phyloP scores from a whole-genome alignment of 192 early-diverging fungal species.

The Backusella liffmaniae region DNA sequence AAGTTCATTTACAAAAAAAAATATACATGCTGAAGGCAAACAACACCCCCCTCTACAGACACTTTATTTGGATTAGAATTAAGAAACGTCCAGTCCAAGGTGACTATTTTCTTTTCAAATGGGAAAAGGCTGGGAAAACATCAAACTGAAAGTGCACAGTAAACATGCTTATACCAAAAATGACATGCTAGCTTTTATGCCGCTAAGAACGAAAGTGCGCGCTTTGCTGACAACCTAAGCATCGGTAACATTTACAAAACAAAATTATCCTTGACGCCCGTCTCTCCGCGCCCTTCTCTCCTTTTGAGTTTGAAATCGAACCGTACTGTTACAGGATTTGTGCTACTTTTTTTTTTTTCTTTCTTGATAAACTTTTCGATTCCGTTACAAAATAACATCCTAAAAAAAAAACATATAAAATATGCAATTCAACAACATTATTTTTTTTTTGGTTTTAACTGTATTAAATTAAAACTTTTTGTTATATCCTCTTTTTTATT shows the following conservation, averaged over 20 bases:
- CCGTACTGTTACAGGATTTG: neutral
- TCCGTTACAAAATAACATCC: neutral
- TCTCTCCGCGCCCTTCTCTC: neutral
- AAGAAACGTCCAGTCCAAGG: neutral
- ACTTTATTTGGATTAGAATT: no score
- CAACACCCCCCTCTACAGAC: no score
- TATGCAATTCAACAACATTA: neutral
- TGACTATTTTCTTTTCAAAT: neutral
- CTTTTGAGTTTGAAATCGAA: neutral
- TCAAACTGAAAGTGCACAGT: neutral
- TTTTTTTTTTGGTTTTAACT: neutral
- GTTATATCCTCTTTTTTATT: neutral
- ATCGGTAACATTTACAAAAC: neutral
- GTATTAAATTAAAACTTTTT: neutral
- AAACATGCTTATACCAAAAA: neutral
- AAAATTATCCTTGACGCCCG: neutral
- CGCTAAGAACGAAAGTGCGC: neutral
- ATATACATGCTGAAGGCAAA: neutral
- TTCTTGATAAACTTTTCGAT: neutral
- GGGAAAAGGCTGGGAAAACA: neutral
- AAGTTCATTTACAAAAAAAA: no score
- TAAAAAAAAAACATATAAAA: neutral
- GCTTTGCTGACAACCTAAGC: neutral
- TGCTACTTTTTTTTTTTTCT: neutral
- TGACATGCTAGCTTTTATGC: neutral